These are phyloP conservation scores for Diplodia intermedia DNA, from an alignment of 2,329 filamentous ascomycete species.

Conservation along the genomic window DNA sequence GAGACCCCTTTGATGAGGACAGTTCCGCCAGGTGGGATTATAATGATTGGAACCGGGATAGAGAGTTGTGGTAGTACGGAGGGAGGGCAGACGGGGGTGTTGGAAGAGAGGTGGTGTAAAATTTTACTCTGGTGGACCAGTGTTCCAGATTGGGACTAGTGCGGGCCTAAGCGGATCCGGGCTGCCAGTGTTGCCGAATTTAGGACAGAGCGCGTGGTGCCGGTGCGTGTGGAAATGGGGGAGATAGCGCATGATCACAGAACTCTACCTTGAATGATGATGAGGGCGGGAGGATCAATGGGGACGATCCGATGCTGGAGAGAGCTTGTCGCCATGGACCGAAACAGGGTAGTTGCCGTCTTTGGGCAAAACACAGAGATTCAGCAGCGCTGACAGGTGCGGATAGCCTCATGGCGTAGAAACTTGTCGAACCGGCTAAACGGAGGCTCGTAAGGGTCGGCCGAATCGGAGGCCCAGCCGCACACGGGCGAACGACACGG, in stretches of 20 bases:
- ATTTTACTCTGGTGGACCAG: constrained; percentile 20
- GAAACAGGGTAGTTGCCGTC: neutral
- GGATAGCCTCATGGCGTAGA: neutral
- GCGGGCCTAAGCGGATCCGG: constrained; percentile 3
- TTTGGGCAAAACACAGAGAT: neutral
- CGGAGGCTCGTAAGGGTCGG: neutral
- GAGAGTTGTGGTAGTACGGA: neutral
- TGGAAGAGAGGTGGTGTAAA: constrained; percentile 6
- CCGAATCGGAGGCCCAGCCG: neutral
- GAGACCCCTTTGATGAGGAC: neutral
- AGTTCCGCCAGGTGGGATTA: neutral
- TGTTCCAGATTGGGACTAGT: constrained; percentile 16
- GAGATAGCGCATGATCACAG: constrained; percentile 4
- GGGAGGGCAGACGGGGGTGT: neutral
- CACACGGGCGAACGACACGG: no score
- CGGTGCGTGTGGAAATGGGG: neutral
- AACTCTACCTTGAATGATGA: constrained; percentile 13
- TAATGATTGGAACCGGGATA: neutral
- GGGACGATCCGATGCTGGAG: no score
- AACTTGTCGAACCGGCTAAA: neutral
- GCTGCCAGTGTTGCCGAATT: neutral
- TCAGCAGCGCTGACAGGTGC: neutral
- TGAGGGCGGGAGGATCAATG: neutral
- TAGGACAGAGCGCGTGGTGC: neutral
- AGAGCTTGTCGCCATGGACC: neutral